Conservation (phyloP, 2,329 filamentous ascomycete genomes). For the Pseudovirgaria hyperparasitica region DNA sequence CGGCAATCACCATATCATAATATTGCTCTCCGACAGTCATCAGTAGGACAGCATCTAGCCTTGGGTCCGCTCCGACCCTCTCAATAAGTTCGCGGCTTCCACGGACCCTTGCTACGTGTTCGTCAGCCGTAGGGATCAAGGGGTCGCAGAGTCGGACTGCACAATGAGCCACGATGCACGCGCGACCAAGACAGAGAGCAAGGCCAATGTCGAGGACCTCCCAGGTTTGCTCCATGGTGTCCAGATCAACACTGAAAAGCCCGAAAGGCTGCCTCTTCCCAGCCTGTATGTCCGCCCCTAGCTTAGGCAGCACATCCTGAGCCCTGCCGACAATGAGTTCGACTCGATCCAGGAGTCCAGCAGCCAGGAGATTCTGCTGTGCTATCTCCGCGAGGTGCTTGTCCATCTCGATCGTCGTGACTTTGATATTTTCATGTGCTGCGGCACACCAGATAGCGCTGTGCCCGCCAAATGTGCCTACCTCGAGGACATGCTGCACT, state of each 20-base stretch:
- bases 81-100: constrained; percentile 29
- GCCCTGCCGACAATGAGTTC: constrained; percentile 34
- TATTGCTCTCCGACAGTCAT: constrained; percentile 36
- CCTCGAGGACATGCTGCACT: constrained; percentile 31
- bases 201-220: constrained; percentile 36
- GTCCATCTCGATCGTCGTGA: constrained; percentile 41
- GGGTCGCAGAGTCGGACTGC: constrained; percentile 32
- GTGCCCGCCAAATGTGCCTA: constrained; percentile 44
- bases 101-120: constrained; percentile 11
- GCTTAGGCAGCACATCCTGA: constrained; percentile 27
- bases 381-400: constrained; percentile 34
- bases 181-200: constrained; percentile 26
- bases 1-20: constrained; percentile 32
- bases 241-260: constrained; percentile 42
- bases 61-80: constrained; percentile 27
- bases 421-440: constrained; percentile 20
- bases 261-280: constrained; percentile 32
- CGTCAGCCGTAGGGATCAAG: constrained; percentile 18
- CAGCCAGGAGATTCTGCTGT: constrained; percentile 28
- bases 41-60: constrained; percentile 30
- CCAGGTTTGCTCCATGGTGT: constrained; percentile 37
- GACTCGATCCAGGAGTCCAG: constrained; percentile 28
- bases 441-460: constrained; percentile 40
- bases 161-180: constrained; percentile 38
- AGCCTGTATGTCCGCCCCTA: constrained; percentile 27